Evolutionary conservation across 2,329 filamentous ascomycete genomes (phyloP), one percentile per base, ranked within the genome.

Genomic region (Fusarium poae): DNA sequence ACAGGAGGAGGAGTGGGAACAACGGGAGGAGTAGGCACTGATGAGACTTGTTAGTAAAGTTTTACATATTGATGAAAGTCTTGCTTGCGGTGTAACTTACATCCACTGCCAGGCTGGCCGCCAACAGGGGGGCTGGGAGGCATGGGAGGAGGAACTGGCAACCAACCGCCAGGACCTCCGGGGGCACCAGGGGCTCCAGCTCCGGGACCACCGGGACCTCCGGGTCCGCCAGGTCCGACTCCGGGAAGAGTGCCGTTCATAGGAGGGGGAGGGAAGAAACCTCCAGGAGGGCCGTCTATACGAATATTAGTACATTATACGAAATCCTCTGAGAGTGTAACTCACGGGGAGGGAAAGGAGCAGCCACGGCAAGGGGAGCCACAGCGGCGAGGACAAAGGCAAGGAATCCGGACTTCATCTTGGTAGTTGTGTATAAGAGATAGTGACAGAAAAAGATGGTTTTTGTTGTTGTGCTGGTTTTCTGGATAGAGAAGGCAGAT

Each of bases 361-460:
- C 44, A 43, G 74, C 69, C 37, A 60, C 23, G 4, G 60, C 62
- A 27, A 75, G 43, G 12, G 73, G 60, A 12, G 63, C 66, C 51
- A 63, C 53, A 25, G 52, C 57, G 40, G 70, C 67, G 45, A 76
- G 46, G 45, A 65, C 30, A 29, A 75, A 43, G 37, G 68, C 35
- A 48, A 70, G 21, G 44, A 63, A 60, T 50, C 51, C 62, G 53
- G 71, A 62, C 72, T 75, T 76, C 74, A 76, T 76, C n/a, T 59
- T 70, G 57, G 54, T 46, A 6, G 23, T 52, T 37, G 27, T 40
- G 21, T 21, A 18, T n/a, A 7, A 37, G 37, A 48, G n/a, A 37
- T 57, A 51, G 44, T 55, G 48, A 43, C 54, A 49, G 50, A 61
- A 39, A 45, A 45, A 27, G 42, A 45, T 54, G 37, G 15, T 45